Evolutionary conservation across 2,329 filamentous ascomycete genomes (phyloP), one percentile per base, ranked within the genome.

Genomic region (Paecilomyces niveus): DNA sequence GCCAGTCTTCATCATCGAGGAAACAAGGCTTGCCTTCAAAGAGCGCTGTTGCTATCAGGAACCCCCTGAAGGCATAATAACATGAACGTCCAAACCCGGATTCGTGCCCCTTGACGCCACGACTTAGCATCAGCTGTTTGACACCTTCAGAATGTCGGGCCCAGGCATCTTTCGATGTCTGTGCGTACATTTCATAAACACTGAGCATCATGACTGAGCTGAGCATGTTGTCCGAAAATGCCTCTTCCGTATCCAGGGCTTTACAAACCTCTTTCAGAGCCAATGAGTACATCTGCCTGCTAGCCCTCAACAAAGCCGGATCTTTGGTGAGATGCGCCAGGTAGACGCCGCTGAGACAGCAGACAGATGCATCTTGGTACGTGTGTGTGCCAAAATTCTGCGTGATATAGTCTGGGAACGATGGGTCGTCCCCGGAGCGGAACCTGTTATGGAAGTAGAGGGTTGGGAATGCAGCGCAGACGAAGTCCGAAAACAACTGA

Each of bases 151-250:
- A 70, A 57, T 76, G 74, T 13, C 68, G 64, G 3, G 72, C 67
- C 71, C 73, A 76, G 2, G 71, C 69, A 3, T 68, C 63, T n/a
- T 66, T 68, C 9, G 65, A 67, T 4, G 74, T 74, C 33, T 68
- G 70, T 11, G 72, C 69, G 55, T 73, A 73, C 70, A 75, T 73
- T 54, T 76, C 74, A 55, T 73, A 76, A 10, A 75, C 70, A 10
- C 68, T 73, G 8, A 76, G 66, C 52, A 76, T 66, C 59, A 75
- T 72, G 8, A 69, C 66, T 1, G 79, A 62, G 62, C 71, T 62
- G 24, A 74, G 32, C 71, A 68, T 64, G 60, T 72, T 64, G 65
- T 68, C 65, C 21, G 70, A 70, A 56, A 68, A 64, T 0, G 69
- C 70, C 6, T 66, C 62, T 3, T 58, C 56, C 4, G 66, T 66